Evolutionary conservation across 2,329 filamentous ascomycete genomes (phyloP).

Genomic region (Stenocarpella maydis): DNA sequence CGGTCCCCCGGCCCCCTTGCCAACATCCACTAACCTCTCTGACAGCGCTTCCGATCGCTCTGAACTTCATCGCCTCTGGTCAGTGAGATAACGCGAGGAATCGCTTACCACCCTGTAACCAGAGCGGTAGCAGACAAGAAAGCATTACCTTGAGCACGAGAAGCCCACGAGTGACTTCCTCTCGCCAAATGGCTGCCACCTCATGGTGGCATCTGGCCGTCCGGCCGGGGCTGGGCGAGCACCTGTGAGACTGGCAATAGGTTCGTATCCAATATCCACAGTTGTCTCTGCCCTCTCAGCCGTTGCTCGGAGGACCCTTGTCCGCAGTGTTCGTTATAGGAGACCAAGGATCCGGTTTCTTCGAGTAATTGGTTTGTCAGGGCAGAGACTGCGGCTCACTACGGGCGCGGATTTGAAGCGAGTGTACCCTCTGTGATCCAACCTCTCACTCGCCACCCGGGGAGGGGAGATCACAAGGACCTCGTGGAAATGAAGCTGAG

Average conservation of each 20-base stretch:
- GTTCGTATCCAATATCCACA: slow-evolving; percentile 55
- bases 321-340: background rate
- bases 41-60: slow-evolving; percentile 78
- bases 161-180: slow-evolving; percentile 8
- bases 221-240: slow-evolving; percentile 26
- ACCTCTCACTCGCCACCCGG: slow-evolving; percentile 47
- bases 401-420: slow-evolving; percentile 78
- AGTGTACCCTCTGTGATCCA: slow-evolving; percentile 55
- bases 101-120: slow-evolving; percentile 50
- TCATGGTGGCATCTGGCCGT: slow-evolving; percentile 1
- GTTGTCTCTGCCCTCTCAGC: slow-evolving; percentile 42
- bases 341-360: background rate
- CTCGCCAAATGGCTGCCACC: slow-evolving; percentile 8
- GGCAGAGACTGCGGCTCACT: slow-evolving; percentile 73
- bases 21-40: slow-evolving; percentile 1
- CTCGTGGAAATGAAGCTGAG: slow-evolving; percentile 77
- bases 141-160: slow-evolving; percentile 36
- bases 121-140: slow-evolving; percentile 69
- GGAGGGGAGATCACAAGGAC: slow-evolving; percentile 49
- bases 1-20: background rate
- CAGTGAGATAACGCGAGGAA: slow-evolving; percentile 64
- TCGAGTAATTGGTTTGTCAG: slow-evolving; percentile 32
- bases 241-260: slow-evolving; percentile 47
- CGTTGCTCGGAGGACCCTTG: background rate
- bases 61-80: slow-evolving; percentile 93